Evolutionary conservation across 2,329 filamentous ascomycete genomes (phyloP).

Genomic region (Pseudopyricularia cyperi): DNA sequence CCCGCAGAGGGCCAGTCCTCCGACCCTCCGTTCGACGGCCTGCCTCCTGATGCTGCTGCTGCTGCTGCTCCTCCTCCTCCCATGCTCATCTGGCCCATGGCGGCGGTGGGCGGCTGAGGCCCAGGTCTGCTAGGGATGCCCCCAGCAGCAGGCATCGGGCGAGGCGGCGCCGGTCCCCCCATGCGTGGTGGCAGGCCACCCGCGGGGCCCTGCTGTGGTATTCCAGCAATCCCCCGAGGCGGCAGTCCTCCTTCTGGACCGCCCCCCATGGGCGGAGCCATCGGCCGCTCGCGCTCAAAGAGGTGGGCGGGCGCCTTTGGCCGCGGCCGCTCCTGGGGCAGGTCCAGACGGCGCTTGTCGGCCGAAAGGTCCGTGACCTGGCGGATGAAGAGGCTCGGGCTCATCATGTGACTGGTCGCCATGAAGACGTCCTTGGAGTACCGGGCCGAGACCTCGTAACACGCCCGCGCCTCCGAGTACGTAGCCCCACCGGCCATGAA

Average conservation of each 20-base stretch:
- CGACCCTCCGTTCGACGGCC: constrained; percentile 2
- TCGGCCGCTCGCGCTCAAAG: constrained; percentile 57
- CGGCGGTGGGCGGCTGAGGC: constrained; percentile 34
- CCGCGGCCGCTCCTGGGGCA: constrained; percentile 69
- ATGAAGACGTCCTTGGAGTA: constrained; percentile 76
- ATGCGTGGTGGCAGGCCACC: not conserved
- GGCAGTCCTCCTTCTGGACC: constrained; percentile 8
- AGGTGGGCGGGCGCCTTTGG: constrained; percentile 76
- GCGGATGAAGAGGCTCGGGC: constrained; percentile 66
- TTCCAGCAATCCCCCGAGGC: constrained; percentile 14
- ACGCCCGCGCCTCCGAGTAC: constrained; percentile 76
- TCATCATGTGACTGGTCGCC: constrained; percentile 84
- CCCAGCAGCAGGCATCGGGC: constrained; percentile 13
- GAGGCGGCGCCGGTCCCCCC: not conserved
- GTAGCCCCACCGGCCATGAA: constrained; percentile 95
- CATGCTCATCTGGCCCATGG: constrained; percentile 43
- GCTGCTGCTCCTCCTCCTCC: constrained; percentile 13
- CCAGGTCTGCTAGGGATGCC: constrained; percentile 23
- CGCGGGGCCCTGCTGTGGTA: constrained; percentile 4
- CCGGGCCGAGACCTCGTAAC: constrained; percentile 70
- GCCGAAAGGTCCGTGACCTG: constrained; percentile 70
- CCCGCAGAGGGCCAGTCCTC: constrained; percentile 9
- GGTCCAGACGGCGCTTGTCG: constrained; percentile 61
- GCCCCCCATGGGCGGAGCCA: constrained; percentile 31
- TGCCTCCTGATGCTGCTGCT: constrained; percentile 9